phyloP scores from a whole-genome alignment of 2,329 filamentous ascomycete species.

The Colletotrichum truncatum region DNA sequence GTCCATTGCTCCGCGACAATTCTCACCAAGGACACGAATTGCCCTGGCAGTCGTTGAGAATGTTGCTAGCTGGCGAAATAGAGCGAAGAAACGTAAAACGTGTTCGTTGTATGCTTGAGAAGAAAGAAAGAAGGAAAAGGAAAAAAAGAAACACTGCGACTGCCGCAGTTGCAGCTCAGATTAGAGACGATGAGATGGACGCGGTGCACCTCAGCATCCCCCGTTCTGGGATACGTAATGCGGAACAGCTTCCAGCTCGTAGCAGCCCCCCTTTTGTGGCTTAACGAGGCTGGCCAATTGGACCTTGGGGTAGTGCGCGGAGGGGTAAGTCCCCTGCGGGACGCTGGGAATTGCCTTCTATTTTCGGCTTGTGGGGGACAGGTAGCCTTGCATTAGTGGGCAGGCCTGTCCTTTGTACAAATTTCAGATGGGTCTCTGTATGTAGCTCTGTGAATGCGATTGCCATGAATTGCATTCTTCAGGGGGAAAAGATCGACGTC shows the following conservation, averaged over 20 bases:
- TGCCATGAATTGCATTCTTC: slow-evolving; percentile 11
- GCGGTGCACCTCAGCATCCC: neutral
- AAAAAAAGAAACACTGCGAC: neutral
- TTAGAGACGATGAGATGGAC: slow-evolving; percentile 11
- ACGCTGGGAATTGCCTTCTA: slow-evolving; percentile 2
- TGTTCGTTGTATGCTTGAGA: neutral
- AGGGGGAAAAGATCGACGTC: neutral
- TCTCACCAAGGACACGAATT: neutral
- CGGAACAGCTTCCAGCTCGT: slow-evolving; percentile 15
- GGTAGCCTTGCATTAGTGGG: slow-evolving; percentile 27
- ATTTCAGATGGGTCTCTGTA: neutral
- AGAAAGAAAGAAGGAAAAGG: neutral
- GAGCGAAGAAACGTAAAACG: neutral
- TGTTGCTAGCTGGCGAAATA: neutral
- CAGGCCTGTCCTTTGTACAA: neutral
- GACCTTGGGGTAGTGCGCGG: neutral
- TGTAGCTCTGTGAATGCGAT: neutral
- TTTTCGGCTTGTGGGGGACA: slow-evolving; percentile 23
- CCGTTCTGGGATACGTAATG: slow-evolving; percentile 29
- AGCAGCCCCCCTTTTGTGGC: slow-evolving; percentile 15
- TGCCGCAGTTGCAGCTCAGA: slow-evolving; percentile 24
- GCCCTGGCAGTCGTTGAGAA: neutral
- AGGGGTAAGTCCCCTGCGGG: slow-evolving; percentile 13
- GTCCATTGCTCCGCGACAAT: slow-evolving; percentile 13
- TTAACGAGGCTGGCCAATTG: slow-evolving; percentile 24